phyloP scores from a whole-genome alignment of 1,284 basidiomycete genomes.

The Ceratobasidium sp. region DNA sequence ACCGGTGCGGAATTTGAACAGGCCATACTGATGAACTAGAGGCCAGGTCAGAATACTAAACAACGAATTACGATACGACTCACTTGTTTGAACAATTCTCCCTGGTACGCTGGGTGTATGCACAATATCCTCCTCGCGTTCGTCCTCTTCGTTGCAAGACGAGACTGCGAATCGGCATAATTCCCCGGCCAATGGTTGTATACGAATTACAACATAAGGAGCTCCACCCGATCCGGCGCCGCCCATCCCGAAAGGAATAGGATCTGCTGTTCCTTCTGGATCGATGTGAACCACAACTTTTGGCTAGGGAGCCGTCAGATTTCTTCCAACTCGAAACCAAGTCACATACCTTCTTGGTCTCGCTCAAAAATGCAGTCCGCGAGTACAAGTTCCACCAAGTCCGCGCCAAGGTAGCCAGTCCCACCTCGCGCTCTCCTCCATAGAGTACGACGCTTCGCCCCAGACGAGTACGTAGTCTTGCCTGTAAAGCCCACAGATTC shows the following conservation, averaged over 20 bases:
- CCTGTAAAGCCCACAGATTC: slow-evolving; percentile 85
- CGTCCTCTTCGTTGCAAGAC: slow-evolving; percentile 71
- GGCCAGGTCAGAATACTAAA: background rate
- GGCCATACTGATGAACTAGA: slow-evolving; percentile 81
- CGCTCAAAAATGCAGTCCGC: slow-evolving; percentile 72
- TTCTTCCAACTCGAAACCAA: background rate
- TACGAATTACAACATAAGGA: slow-evolving; percentile 73
- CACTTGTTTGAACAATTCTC: slow-evolving; percentile 80
- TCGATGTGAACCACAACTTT: slow-evolving; percentile 87
- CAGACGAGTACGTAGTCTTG: slow-evolving; percentile 70
- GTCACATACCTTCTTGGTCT: slow-evolving; percentile 70
- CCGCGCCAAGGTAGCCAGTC: slow-evolving; percentile 68
- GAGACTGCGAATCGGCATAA: slow-evolving; percentile 70
- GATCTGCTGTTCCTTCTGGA: slow-evolving; percentile 71
- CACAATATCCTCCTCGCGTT: slow-evolving; percentile 81
- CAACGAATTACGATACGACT: slow-evolving; percentile 46
- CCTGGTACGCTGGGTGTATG: slow-evolving; percentile 73
- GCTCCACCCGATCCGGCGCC: slow-evolving; percentile 50
- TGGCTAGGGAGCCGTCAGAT: slow-evolving; percentile 58
- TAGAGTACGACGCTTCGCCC: slow-evolving; percentile 71
- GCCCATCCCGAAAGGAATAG: slow-evolving; percentile 72
- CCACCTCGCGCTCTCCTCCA: slow-evolving; percentile 75
- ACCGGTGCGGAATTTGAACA: slow-evolving; percentile 83
- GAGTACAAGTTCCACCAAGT: slow-evolving; percentile 88
- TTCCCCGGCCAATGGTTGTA: slow-evolving; percentile 82